phyloP scores from a whole-genome alignment of 371 early-diverging fungal genomes.

The Chytridium lagenaria region DNA sequence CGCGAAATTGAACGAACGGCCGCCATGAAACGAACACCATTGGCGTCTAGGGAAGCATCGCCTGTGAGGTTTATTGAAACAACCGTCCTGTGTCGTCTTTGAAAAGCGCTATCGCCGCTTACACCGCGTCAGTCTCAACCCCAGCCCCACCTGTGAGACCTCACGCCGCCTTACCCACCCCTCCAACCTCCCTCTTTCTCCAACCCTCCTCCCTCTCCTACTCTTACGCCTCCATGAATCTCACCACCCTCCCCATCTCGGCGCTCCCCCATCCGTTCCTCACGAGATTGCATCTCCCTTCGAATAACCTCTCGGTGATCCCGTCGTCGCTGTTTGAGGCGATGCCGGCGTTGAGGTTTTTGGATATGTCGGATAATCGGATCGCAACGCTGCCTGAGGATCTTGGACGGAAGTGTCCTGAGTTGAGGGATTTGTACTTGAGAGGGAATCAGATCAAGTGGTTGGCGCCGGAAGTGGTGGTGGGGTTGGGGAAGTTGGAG shows the following conservation, averaged over 20 bases:
- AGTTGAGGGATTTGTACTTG: conserved; percentile 36
- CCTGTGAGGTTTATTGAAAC: not conserved
- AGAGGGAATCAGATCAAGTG: conserved; percentile 28
- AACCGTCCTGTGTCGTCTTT: no score
- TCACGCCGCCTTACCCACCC: not conserved
- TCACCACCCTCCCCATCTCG: conserved; percentile 20
- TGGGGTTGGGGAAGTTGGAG: conserved; percentile 47
- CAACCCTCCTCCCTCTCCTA: conserved; percentile 1
- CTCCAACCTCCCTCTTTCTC: conserved; percentile 13
- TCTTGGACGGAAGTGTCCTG: conserved; percentile 40
- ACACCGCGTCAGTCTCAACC: not conserved
- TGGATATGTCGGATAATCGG: conserved; percentile 67
- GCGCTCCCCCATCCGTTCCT: conserved; percentile 13
- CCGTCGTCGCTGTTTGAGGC: conserved; percentile 26
- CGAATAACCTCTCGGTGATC: conserved; percentile 30
- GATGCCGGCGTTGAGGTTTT: conserved; percentile 46
- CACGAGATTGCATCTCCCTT: conserved; percentile 43
- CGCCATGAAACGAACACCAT: no score
- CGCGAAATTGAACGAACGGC: no score
- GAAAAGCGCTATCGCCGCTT: no score
- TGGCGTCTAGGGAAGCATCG: not conserved
- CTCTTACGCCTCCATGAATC: conserved; percentile 16
- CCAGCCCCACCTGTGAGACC: not conserved
- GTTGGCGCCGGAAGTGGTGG: conserved; percentile 32
- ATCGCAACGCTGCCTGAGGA: conserved; percentile 57